Evolutionary conservation across 257 asterid species (phyloP).

Genomic region (Solanum chmielewskii): DNA sequence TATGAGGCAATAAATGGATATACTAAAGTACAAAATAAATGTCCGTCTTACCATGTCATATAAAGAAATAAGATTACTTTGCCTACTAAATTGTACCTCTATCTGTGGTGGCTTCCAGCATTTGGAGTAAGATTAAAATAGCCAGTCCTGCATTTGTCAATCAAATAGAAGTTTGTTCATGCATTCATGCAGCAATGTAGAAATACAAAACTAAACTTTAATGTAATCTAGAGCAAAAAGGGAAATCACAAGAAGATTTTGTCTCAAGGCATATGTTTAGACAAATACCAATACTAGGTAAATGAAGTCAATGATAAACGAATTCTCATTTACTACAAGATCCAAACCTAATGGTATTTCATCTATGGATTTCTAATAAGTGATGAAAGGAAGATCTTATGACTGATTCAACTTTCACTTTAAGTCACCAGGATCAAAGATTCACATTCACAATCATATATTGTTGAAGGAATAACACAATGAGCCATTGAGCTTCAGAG

Average conservation of each 20-base stretch:
- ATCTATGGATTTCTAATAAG: background rate
- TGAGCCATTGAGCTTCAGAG: background rate
- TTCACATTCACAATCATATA: background rate
- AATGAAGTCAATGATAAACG: background rate
- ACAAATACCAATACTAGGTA: background rate
- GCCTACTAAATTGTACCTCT: conserved; percentile 41
- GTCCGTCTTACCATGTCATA: background rate
- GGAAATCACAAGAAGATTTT: background rate
- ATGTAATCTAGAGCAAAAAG: background rate
- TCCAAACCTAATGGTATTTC: background rate
- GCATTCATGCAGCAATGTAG: background rate
- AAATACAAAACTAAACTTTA: background rate
- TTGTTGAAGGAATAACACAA: background rate
- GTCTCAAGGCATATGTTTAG: background rate
- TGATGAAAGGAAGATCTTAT: background rate
- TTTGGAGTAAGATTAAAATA: conserved; percentile 76
- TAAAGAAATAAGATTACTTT: background rate
- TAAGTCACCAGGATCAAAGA: background rate
- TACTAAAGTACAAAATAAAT: background rate
- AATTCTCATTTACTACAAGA: background rate
- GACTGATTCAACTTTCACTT: background rate
- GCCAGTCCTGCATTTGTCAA: conserved; percentile 71
- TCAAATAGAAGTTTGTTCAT: background rate
- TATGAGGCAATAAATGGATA: background rate
- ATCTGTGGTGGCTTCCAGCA: conserved; percentile 98